Conservation (phyloP, 257 asterid genomes). For the Scutellaria barbata region DNA sequence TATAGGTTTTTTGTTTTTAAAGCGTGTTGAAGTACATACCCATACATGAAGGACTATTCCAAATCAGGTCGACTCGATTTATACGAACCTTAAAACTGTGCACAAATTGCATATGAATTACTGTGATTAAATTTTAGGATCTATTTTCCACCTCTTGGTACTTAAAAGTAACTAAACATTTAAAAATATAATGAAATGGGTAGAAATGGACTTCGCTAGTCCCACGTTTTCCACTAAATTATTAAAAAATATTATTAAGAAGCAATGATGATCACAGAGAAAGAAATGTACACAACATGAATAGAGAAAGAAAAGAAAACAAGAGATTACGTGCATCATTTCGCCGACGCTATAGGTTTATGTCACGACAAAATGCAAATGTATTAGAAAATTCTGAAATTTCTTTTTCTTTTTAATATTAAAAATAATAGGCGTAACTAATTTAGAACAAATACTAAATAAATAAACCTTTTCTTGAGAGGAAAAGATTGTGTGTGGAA, state of each 20-base stretch:
- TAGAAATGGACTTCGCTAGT: neutral
- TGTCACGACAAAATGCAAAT: slow-evolving; percentile 4
- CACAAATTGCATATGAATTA: too few species aligned
- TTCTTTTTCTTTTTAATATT: too few species aligned
- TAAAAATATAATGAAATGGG: neutral
- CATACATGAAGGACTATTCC: too few species aligned
- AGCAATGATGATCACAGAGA: neutral
- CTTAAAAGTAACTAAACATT: neutral
- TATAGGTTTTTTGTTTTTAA: too few species aligned
- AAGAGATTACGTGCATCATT: neutral
- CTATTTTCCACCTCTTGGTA: neutral
- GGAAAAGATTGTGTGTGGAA: too few species aligned
- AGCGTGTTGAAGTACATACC: too few species aligned
- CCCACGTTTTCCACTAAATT: neutral
- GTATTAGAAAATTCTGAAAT: neutral
- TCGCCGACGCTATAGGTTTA: neutral
- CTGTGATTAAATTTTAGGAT: neutral
- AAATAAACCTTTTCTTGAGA: too few species aligned
- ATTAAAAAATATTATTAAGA: neutral
- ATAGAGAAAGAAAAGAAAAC: neutral
- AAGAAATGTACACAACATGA: neutral
- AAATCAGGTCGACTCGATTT: too few species aligned
- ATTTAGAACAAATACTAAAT: too few species aligned
- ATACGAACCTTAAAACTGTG: too few species aligned
- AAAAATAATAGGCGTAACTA: too few species aligned